Conservation (phyloP, 2,329 filamentous ascomycete species). For the Fusarium sarcochroum region DNA sequence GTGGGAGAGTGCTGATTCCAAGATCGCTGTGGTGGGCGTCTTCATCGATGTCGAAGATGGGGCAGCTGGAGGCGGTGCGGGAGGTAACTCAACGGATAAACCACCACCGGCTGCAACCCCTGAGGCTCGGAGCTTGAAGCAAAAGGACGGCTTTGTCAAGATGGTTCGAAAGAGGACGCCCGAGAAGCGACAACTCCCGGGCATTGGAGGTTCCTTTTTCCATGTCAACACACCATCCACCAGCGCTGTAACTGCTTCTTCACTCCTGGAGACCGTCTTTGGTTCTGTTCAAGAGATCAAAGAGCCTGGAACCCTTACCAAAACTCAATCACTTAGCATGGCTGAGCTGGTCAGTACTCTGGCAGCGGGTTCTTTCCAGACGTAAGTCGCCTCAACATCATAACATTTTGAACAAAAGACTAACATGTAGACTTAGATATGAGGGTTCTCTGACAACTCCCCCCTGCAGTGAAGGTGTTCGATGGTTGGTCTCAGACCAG, state of each 20-base stretch:
- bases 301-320: slow-evolving; percentile 57
- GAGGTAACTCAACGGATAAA: slow-evolving; percentile 12
- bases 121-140: not conserved
- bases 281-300: slow-evolving; percentile 50
- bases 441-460: slow-evolving; percentile 72
- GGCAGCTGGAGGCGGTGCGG: slow-evolving; percentile 5
- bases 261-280: slow-evolving; percentile 56
- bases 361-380: slow-evolving; percentile 52
- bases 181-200: slow-evolving; percentile 28
- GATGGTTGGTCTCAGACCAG: slow-evolving; percentile 66
- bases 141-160: slow-evolving; percentile 14
- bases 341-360: slow-evolving; percentile 51
- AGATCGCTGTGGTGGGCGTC: slow-evolving; percentile 51
- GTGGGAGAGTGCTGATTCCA: slow-evolving; percentile 41
- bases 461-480: slow-evolving; percentile 70
- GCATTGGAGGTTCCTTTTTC: slow-evolving; percentile 23
- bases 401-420: not conserved
- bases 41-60: slow-evolving; percentile 47
- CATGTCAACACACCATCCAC: slow-evolving; percentile 13
- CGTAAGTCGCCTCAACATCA: slow-evolving; percentile 38
- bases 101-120: not conserved
- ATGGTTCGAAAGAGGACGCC: slow-evolving; percentile 14
- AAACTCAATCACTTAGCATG: slow-evolving; percentile 60
- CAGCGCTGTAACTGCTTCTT: slow-evolving; percentile 21
- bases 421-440: slow-evolving; percentile 55